A percentile compares a stretch with the other conserved stretches of the same genome.
phyloP scores from a whole-genome alignment of 1,284 basidiomycete genomes.

The Apiotrichum brassicae region DNA sequence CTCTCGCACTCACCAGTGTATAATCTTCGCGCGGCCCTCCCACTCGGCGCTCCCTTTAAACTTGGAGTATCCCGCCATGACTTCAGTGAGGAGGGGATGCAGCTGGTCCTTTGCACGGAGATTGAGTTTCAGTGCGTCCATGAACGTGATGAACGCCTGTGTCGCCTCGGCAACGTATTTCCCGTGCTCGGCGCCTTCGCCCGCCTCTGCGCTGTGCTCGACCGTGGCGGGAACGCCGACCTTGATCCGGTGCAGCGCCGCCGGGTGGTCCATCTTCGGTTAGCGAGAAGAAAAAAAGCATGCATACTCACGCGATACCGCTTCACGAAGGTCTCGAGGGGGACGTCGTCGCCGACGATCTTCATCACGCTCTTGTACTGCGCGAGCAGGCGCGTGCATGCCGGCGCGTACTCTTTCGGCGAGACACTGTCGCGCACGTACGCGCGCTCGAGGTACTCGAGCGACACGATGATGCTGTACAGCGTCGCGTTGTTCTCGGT shows the following conservation, averaged over 20 bases:
- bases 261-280: slow-evolving; percentile 83
- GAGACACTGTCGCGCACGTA: slow-evolving; percentile 90
- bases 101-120: slow-evolving; percentile 94
- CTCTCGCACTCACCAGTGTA: slow-evolving; percentile 77
- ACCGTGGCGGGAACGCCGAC: slow-evolving; percentile 95
- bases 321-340: slow-evolving; percentile 83
- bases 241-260: slow-evolving; percentile 79
- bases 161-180: slow-evolving; percentile 99
- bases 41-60: slow-evolving; percentile 90
- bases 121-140: slow-evolving; percentile 91
- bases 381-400: slow-evolving; percentile 81
- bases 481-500: slow-evolving; percentile 84
- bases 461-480: slow-evolving; percentile 80
- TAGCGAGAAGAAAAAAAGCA: no score
- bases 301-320: slow-evolving; percentile 65
- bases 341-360: slow-evolving; percentile 78
- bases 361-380: slow-evolving; percentile 98
- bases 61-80: slow-evolving; percentile 83
- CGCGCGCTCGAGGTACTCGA: slow-evolving; percentile 92
- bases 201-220: slow-evolving; percentile 72
- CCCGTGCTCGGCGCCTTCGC: slow-evolving; percentile 72
- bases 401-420: slow-evolving; percentile 91
- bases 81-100: slow-evolving; percentile 87
- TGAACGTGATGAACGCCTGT: slow-evolving; percentile 94
- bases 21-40: slow-evolving; percentile 87